phyloP scores from a whole-genome alignment of 192 early-diverging fungal species.

The Spizellomyces punctatus region DNA sequence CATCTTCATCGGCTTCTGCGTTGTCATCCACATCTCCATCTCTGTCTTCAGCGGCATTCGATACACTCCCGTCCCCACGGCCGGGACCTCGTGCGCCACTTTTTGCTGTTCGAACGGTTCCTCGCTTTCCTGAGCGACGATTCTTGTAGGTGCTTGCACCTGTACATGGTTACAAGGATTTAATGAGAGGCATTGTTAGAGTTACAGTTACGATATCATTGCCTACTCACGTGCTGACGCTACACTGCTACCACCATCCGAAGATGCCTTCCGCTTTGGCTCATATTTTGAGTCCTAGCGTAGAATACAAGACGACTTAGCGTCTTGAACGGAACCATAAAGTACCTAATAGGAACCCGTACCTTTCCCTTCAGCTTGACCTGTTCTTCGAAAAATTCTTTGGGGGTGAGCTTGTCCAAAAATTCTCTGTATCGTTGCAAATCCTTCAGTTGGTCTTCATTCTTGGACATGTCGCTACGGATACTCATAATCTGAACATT shows the following conservation, averaged over 20 bases:
- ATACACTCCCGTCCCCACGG: background rate
- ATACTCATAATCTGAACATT: conserved; percentile 62
- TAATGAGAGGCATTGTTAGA: background rate
- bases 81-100: background rate
- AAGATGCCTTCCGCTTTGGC: background rate
- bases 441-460: conserved; percentile 64
- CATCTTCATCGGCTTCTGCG: conserved; percentile 6
- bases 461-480: conserved; percentile 61
- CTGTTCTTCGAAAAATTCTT: conserved; percentile 48
- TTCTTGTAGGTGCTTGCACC: background rate
- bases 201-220: background rate
- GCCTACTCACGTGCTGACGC: conserved; percentile 1
- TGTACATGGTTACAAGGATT: background rate
- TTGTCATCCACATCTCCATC: conserved; percentile 13
- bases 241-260: background rate
- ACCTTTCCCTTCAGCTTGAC: conserved; percentile 17
- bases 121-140: conserved; percentile 1
- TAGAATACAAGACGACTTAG: background rate
- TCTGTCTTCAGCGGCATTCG: conserved; percentile 1
- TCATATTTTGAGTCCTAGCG: background rate
- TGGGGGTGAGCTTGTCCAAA: conserved; percentile 60
- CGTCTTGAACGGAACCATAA: too few relatives aligned
- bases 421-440: conserved; percentile 60
- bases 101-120: background rate
- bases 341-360: background rate